phyloP scores from a whole-genome alignment of 2,329 filamentous ascomycete genomes.

The Acrocalymma vagum region DNA sequence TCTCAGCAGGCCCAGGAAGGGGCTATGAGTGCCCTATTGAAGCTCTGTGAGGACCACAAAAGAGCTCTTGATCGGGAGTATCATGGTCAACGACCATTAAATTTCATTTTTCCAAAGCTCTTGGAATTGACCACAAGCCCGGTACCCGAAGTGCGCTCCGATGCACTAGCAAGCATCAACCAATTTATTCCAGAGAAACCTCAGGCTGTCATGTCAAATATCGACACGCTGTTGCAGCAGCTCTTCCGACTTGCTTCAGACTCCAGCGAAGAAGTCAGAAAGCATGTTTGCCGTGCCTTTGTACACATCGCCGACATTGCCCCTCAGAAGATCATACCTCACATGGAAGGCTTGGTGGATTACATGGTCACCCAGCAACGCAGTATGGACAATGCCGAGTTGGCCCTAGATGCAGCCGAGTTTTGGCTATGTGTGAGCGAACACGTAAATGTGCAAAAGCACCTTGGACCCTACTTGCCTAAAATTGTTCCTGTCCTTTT shows the following conservation, averaged over 20 bases:
- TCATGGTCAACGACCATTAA: slow-evolving; percentile 85
- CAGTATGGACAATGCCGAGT: slow-evolving; percentile 80
- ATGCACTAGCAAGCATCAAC: slow-evolving; percentile 86
- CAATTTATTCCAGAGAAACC: slow-evolving; percentile 88
- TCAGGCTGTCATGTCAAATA: slow-evolving; percentile 78
- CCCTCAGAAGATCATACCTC: slow-evolving; percentile 88
- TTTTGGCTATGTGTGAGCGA: slow-evolving; percentile 97
- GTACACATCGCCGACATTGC: slow-evolving; percentile 90
- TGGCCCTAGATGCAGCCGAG: slow-evolving; percentile 93
- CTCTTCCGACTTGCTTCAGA: slow-evolving; percentile 86
- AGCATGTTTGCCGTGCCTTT: slow-evolving; percentile 93
- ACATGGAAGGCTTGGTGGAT: slow-evolving; percentile 86
- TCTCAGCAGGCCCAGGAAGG: slow-evolving; percentile 83
- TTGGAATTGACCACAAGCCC: slow-evolving; percentile 84
- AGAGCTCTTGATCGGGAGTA: slow-evolving; percentile 87
- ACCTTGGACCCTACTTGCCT: slow-evolving; percentile 78
- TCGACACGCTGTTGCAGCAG: slow-evolving; percentile 82
- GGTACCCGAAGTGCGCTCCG: slow-evolving; percentile 78
- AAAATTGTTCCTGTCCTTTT: slow-evolving; percentile 91
- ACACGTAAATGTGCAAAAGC: slow-evolving; percentile 79
- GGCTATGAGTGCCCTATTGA: slow-evolving; percentile 89
- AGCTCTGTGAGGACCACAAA: slow-evolving; percentile 97
- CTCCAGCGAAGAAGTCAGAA: slow-evolving; percentile 79
- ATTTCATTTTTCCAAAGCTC: slow-evolving; percentile 88
- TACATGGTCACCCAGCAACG: slow-evolving; percentile 93